Base-by-base conservation (phyloP, 1,284 basidiomycete genomes). In the Sanguinoderma infundibulare region DNA sequence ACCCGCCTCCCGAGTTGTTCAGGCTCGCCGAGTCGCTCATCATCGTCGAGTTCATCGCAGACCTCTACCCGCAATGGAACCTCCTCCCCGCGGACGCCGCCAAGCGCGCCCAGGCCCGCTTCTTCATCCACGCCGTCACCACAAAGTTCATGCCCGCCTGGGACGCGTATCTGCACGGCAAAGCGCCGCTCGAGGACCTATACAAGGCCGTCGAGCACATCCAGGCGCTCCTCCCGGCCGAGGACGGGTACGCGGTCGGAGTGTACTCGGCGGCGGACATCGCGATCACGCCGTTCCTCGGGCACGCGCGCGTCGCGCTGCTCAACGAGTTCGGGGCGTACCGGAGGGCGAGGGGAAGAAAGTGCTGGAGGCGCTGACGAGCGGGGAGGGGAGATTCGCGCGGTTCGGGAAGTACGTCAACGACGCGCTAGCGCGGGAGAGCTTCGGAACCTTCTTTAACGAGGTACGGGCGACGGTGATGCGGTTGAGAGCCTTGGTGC, bases 21-120 rank as follows among this genome's bases (percentile, higher is more conserved):
- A 88, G 87, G 72, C 72, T 90, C 60, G 79, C 83, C 34, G 87
- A 90, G 68, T 87, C 86, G 1, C 78, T 83, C 49, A 78, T 88
- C 24, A 78, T 89, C 55, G 75, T 89, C 61, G 86, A 89, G 69
- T 86, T 89, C 74, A 66, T 87, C 61, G 83, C 83, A 10, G 86
- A 88, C 66, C 70, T 84, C 55, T 81, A 74, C 69, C 84, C 82
- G 0, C 65, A 77, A 12, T 74, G 78, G 0, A 67, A 67, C 5
- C 74, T 87, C 32, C 77, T 87, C 7, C 85, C 86, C 0, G 72
- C 76, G 9, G 81, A 87, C 68, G 83, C 86, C 1, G 77, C 86
- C 30, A 66, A 70, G 14, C 83, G 85, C 34, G 87, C 87, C 12
- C 77, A 80, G 54, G 82, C 79, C 2, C 83, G 87, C 14, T 84